Evolutionary conservation across 345 rosid species (phyloP), one percentile per base, ranked within the genome.

Genomic region (Theobroma cacao): DNA sequence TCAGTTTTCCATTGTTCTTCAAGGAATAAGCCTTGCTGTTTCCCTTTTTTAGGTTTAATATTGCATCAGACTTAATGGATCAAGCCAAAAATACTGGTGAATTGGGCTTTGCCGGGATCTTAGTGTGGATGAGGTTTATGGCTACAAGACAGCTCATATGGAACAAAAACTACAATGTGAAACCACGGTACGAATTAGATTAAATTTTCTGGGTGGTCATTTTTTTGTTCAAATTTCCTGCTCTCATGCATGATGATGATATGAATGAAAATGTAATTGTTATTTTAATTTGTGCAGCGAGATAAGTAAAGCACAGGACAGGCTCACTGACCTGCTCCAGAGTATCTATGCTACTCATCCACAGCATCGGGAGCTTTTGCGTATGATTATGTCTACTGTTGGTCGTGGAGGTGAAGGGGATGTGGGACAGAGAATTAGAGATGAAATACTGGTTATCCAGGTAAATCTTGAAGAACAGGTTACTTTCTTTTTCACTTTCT

Each of bases 371-470:
- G 98, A 96, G 84, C 81, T 92, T 83, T 65, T 90, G 82, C 88
- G 97, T 31, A 90, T 96, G 95, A 90, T 96, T 83, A 53, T 96
- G 97, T 90, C 98, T 62, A 89, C 98, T 73, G 94, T 96, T 85
- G 99, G 99, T 71, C 89, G 99, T 76, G 99, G 99, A 53, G 99
- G 99, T 78, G 98, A 96, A 85, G 99, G 98, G 77, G 99, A 96
- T 83, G 98, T 94, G n/a, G 99, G 99, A 69, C 99, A 96, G 81
- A 91, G 99, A 78, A 96, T 96, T 85, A 90, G 99, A 38, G 99
- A 96, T 83, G 98, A 96, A 80, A 96, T 96, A 82, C 81, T 96
- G 75, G 99, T 96, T 78, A 90, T 96, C 78, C 99, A 96, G 98
- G 99, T 96, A 79, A 66, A 72, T 78, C 75, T 75, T 78, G 71